phyloP scores from a whole-genome alignment of 108 stramenopile species.

The Ochromonas danica region DNA sequence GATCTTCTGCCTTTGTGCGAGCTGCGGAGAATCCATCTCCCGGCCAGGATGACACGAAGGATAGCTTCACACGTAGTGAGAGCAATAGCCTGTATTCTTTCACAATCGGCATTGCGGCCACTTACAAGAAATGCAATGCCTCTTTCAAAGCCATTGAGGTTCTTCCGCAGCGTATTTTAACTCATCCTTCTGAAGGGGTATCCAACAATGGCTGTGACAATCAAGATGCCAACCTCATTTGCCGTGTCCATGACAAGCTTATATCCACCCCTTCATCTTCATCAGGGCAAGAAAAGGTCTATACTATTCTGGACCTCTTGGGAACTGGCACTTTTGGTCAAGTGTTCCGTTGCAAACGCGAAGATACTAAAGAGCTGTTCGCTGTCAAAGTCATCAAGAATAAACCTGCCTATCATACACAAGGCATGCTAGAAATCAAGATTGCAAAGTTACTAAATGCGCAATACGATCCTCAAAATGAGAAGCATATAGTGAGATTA shows the following conservation, averaged over 20 bases:
- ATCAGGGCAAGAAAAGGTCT: too few species aligned
- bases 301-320: constrained; percentile 62
- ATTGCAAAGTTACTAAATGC: constrained; percentile 55
- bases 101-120: not conserved
- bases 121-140: constrained; percentile 51
- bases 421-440: constrained; percentile 87
- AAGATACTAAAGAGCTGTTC: constrained; percentile 64
- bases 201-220: constrained; percentile 53
- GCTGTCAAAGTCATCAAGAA: constrained; percentile 95
- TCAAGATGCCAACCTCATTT: constrained; percentile 49
- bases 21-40: not conserved
- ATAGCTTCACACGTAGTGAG: not conserved
- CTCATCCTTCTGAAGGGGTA: constrained; percentile 41
- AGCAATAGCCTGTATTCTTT: not conserved
- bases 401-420: constrained; percentile 85
- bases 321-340: constrained; percentile 96
- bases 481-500: constrained; percentile 72
- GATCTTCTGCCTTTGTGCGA: not conserved
- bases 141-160: constrained; percentile 42
- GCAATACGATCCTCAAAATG: constrained; percentile 39
- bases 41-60: not conserved
- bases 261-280: too few species aligned
- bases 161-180: constrained; percentile 50
- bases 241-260: constrained; percentile 51
- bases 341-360: constrained; percentile 80